phyloP scores from a whole-genome alignment of 2,329 filamentous ascomycete species.

The Botrytis paeoniae region DNA sequence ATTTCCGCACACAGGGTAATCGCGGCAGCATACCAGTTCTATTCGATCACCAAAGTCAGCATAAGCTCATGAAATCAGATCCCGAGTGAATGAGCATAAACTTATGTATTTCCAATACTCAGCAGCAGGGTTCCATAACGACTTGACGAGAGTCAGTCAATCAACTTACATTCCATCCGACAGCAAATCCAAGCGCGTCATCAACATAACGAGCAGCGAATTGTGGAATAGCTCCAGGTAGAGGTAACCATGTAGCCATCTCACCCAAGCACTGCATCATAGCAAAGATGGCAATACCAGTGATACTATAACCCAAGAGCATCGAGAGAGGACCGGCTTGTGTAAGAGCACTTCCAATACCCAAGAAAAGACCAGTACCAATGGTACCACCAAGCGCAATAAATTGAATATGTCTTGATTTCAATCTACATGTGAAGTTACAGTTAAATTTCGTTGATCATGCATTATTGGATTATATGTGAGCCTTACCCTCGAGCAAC shows the following conservation, averaged over 20 bases:
- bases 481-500: conserved; percentile 46
- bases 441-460: neutral
- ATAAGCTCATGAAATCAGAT: neutral
- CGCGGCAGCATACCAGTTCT: conserved; percentile 36
- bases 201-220: conserved; percentile 46
- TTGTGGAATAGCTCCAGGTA: conserved; percentile 51
- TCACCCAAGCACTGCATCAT: conserved; percentile 52
- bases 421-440: conserved; percentile 26
- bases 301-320: conserved; percentile 51
- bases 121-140: too few species aligned
- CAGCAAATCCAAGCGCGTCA: conserved; percentile 53
- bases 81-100: neutral
- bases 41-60: conserved; percentile 16
- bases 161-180: conserved; percentile 61
- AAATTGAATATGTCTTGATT: conserved; percentile 54
- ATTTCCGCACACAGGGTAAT: conserved; percentile 47
- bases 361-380: conserved; percentile 53
- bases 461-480: neutral
- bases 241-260: conserved; percentile 50
- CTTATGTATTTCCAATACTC: neutral
- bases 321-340: conserved; percentile 53
- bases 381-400: conserved; percentile 60
- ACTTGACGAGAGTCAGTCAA: conserved; percentile 49
- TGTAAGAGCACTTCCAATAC: conserved; percentile 51
- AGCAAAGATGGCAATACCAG: conserved; percentile 50